These are phyloP conservation scores for Agapanthus africanus DNA, from an alignment of 106 monocot species.

Conservation along the genomic window DNA sequence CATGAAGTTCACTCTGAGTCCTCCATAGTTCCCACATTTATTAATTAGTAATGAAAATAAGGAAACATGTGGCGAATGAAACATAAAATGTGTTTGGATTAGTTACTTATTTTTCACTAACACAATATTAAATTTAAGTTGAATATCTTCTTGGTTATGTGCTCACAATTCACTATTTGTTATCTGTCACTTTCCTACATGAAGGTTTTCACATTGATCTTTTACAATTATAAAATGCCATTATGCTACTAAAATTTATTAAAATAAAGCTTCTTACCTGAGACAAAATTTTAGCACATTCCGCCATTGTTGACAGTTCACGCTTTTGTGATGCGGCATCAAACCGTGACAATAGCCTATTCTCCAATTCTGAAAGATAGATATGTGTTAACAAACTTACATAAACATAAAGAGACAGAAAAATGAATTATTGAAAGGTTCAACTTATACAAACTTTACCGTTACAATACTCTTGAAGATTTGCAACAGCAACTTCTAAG, in stretches of 20 bases:
- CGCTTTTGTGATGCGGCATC: constrained; percentile 87
- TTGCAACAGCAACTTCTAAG: constrained; percentile 97
- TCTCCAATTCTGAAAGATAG: constrained; percentile 78
- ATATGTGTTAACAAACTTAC: background rate
- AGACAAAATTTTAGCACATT: constrained; percentile 97
- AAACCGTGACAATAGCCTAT: constrained; percentile 87
- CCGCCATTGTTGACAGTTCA: constrained; percentile 93
- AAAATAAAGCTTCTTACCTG: constrained; percentile 47
- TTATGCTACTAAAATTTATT: constrained; percentile 1
- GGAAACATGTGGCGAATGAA: background rate
- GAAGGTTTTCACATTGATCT: background rate
- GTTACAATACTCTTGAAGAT: constrained; percentile 99
- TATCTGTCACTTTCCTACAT: background rate
- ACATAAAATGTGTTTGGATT: background rate
- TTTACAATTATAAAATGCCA: constrained; percentile 1
- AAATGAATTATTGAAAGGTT: background rate
- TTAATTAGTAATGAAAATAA: background rate
- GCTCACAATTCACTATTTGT: background rate
- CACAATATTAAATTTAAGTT: background rate
- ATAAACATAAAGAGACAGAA: no score
- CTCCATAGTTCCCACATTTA: no score
- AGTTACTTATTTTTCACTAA: background rate
- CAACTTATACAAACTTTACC: constrained; percentile 33
- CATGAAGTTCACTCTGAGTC: no score
- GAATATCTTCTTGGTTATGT: background rate